Evolutionary conservation across 2,329 filamentous ascomycete species (phyloP), one percentile per base, ranked within the genome.

Genomic region (Colletotrichum magnum): DNA sequence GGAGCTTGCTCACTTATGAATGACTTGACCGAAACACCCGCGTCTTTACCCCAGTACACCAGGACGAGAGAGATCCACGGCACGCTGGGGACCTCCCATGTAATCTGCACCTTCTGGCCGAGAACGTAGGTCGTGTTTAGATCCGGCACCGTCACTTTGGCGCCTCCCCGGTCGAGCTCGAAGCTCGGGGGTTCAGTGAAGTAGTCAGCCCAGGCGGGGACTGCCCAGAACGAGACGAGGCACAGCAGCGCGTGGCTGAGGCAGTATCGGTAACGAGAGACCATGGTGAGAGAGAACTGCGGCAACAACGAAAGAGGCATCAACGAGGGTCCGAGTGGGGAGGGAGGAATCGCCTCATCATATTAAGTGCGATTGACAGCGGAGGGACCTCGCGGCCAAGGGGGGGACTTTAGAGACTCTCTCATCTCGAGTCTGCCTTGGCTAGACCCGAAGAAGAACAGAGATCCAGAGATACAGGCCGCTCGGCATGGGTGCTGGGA

Each of bases 231-330:
- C 18, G 56, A 58, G 5, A 47, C 12, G 1, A 62, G 41, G n/a
- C 56, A 12, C 6, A 69, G 15, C 4, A 65, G 41, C 28, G 15
- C 18, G 18, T 16, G 52, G 26, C 64, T 12, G 85, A 88, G 71
- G 84, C 85, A 72, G 88, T 87, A 72, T 85, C 87, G 0, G 85
- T 85, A 1, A 86, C 36, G 52, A n/a, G 7, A 58, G 5, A 24
- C 26, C 59, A 68, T 64, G 3, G 15, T 28, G 43, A 12, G 36
- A 32, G 32, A 36, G 32, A 28, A 28, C 12, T 15, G 5, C 21
- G 16, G n/a, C 2, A 56, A 18, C n/a, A 4, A 6, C 16, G 9
- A 48, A 26, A 41, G 15, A 1, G 16, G 9, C 16, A 10, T 3
- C 41, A 43, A 10, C 10, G 16, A 41, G 2, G 15, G 16, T 47